These are phyloP conservation scores for Sequoia sempervirens DNA, from an alignment of 75 land plant genomes.

Conservation along the genomic window DNA sequence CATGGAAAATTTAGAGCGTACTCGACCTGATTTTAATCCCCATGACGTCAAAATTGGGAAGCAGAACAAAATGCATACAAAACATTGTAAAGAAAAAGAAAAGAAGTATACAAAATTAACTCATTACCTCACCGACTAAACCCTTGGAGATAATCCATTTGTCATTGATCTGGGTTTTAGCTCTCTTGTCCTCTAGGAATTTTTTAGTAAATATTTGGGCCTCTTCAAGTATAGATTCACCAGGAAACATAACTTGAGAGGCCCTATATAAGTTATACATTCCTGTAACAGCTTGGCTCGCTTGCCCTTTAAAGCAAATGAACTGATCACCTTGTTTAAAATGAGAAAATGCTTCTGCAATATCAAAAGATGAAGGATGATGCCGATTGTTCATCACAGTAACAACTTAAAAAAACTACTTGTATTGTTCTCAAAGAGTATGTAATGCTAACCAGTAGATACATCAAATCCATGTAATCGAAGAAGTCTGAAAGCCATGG, in stretches of 20 bases:
- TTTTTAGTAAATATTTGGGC: no score
- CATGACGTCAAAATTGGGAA: no score
- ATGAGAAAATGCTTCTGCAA: conserved; percentile 58
- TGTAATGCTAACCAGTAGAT: conserved; percentile 41
- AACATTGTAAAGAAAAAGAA: no score
- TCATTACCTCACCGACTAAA: no score
- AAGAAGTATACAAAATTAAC: no score
- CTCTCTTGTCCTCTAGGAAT: no score
- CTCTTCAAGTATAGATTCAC: background rate
- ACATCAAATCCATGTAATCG: conserved; percentile 78
- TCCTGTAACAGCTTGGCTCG: conserved; percentile 81
- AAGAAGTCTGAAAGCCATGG: conserved; percentile 89
- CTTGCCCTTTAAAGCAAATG: conserved; percentile 80
- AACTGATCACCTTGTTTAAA: conserved; percentile 80
- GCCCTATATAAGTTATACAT: conserved; percentile 83
- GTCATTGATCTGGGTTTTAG: no score
- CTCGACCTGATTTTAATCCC: no score
- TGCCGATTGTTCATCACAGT: background rate
- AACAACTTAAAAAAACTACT: background rate
- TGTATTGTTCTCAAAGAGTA: background rate
- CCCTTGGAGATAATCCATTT: no score
- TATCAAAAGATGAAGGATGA: background rate
- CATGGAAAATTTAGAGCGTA: no score
- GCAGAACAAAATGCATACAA: no score
- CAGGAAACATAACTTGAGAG: conserved; percentile 64